Percentiles rank a stretch among this genome's conserved stretches.
These are phyloP conservation scores for Monosporascus sp. DNA, from an alignment of 2,329 filamentous ascomycete species.

Conservation along the genomic window DNA sequence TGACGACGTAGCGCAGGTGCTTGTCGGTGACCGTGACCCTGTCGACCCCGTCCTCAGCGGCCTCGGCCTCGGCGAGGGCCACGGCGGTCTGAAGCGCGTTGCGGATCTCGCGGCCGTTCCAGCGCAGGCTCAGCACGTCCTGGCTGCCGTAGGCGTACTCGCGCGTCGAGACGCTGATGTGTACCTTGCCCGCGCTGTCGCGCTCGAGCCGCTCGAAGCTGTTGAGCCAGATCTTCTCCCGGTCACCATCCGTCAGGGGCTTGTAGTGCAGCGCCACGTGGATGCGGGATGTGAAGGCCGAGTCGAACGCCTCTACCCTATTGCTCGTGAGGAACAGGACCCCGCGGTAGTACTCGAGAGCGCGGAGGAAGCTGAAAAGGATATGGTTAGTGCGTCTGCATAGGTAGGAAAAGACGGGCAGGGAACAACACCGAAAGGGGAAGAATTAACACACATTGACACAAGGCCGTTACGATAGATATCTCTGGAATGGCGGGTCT, in stretches of 20 bases:
- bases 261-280: conserved; percentile 44
- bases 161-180: conserved; percentile 31
- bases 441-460: conserved; percentile 23
- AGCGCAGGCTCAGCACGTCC: conserved; percentile 33
- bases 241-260: conserved; percentile 34
- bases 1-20: conserved; percentile 30
- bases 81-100: conserved; percentile 29
- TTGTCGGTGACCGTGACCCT: conserved; percentile 26
- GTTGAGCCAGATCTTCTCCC: conserved; percentile 39
- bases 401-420: too few species aligned
- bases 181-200: conserved; percentile 33
- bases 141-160: conserved; percentile 32
- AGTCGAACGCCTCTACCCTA: conserved; percentile 41
- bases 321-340: conserved; percentile 48
- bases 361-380: conserved; percentile 35
- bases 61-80: conserved; percentile 23
- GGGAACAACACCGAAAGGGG: too few species aligned
- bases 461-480: conserved; percentile 43
- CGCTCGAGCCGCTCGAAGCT: conserved; percentile 41
- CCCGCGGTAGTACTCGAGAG: conserved; percentile 46
- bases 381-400: too few species aligned
- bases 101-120: conserved; percentile 31
- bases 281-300: conserved; percentile 44
- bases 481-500: conserved; percentile 40
- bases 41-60: conserved; percentile 21